Evolutionary conservation across 2,329 filamentous ascomycete genomes (phyloP).

Genomic region (Cladosporium sp.): DNA sequence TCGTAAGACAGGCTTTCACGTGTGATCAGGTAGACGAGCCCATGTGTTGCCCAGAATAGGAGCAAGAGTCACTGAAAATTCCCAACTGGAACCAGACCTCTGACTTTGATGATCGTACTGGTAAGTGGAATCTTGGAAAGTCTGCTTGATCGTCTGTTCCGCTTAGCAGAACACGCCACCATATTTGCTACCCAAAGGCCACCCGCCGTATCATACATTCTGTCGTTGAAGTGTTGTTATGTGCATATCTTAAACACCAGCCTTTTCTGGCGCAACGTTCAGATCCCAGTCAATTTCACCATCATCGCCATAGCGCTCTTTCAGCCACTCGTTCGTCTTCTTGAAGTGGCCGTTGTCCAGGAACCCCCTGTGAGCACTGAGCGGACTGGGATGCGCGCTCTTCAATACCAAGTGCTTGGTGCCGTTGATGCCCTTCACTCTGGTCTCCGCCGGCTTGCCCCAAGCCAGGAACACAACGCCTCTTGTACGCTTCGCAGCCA

Average conservation of each 20-base stretch:
- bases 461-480: conserved; percentile 96
- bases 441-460: conserved; percentile 80
- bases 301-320: conserved; percentile 72
- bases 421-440: conserved; percentile 71
- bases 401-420: conserved; percentile 78
- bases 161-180: background rate
- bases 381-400: conserved; percentile 88
- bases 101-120: background rate
- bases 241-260: conserved; percentile 34
- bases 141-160: background rate
- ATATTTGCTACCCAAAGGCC: background rate
- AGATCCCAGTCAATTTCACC: conserved; percentile 84
- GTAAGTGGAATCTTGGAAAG: background rate
- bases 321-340: conserved; percentile 82
- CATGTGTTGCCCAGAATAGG: background rate
- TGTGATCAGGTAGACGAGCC: background rate
- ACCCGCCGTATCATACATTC: background rate
- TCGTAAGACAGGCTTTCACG: background rate
- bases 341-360: conserved; percentile 71
- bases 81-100: background rate
- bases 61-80: background rate
- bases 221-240: background rate
- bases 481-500: conserved; percentile 70
- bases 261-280: conserved; percentile 47
- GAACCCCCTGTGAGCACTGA: conserved; percentile 81